Conservation (phyloP, 495 filamentous ascomycete species). For the Hypoxylon fuscum region DNA sequence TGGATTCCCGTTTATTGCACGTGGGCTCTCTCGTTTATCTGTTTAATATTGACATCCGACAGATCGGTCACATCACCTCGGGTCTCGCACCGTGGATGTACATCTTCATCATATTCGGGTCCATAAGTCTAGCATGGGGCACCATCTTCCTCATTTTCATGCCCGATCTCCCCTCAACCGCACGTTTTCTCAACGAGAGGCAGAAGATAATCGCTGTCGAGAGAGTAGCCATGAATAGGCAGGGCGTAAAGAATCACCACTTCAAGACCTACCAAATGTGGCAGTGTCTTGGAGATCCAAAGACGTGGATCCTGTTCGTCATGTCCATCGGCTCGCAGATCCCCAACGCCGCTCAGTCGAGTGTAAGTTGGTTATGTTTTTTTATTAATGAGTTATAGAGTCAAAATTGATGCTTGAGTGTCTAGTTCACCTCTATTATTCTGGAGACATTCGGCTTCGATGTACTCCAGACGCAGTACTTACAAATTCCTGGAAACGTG, state of each 20-base stretch:
- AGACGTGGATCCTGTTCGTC: slow-evolving; percentile 59
- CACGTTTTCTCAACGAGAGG: slow-evolving; percentile 57
- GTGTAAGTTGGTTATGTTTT: slow-evolving; percentile 42
- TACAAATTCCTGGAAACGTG: slow-evolving; percentile 57
- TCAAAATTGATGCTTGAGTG: neutral
- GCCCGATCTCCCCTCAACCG: slow-evolving; percentile 66
- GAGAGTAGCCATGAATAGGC: slow-evolving; percentile 63
- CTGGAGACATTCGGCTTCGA: slow-evolving; percentile 63
- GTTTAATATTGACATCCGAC: slow-evolving; percentile 2
- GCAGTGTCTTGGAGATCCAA: slow-evolving; percentile 67
- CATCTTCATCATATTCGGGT: slow-evolving; percentile 59
- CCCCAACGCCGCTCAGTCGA: slow-evolving; percentile 59
- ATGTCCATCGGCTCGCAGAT: slow-evolving; percentile 55
- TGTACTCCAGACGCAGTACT: slow-evolving; percentile 63
- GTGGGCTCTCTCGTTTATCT: neutral
- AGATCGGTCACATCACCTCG: slow-evolving; percentile 56
- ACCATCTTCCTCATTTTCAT: slow-evolving; percentile 64
- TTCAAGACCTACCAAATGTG: slow-evolving; percentile 58
- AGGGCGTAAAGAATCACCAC: slow-evolving; percentile 70
- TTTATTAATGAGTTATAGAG: neutral
- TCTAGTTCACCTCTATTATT: slow-evolving; percentile 55
- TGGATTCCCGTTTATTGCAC: neutral
- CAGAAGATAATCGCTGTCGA: slow-evolving; percentile 64
- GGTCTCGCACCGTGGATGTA: slow-evolving; percentile 56
- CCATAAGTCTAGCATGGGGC: slow-evolving; percentile 62